A percentile compares a stretch with the other conserved stretches of the same genome.
phyloP scores from a whole-genome alignment of 2,329 filamentous ascomycete species.

The Hyphodiscus sp. region DNA sequence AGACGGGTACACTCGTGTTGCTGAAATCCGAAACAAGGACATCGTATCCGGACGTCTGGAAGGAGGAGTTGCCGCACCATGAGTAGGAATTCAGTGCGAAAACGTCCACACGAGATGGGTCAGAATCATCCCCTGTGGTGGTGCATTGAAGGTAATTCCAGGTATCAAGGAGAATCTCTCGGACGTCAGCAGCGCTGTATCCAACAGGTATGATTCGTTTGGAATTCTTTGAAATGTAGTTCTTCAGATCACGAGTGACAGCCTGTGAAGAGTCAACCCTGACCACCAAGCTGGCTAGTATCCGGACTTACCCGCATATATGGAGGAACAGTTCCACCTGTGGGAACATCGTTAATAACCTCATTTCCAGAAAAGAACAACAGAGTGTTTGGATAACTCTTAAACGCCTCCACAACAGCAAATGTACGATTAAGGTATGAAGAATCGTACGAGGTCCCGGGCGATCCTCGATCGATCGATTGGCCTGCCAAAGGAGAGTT shows the following conservation, averaged over 20 bases:
- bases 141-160: conserved; percentile 70
- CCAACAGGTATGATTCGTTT: conserved; percentile 67
- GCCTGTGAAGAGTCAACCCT: conserved; percentile 42
- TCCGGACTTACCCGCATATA: conserved; percentile 47
- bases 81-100: conserved; percentile 76
- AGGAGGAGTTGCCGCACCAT: conserved; percentile 62
- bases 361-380: conserved; percentile 75
- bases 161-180: conserved; percentile 63
- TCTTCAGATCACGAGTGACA: conserved; percentile 73
- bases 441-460: conserved; percentile 53
- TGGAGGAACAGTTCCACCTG: conserved; percentile 54
- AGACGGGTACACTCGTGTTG: conserved; percentile 62
- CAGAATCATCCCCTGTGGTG: conserved; percentile 43
- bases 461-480: conserved; percentile 46
- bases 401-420: conserved; percentile 60
- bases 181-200: conserved; percentile 76
- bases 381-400: conserved; percentile 60
- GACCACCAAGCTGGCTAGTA: neutral
- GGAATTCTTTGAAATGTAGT: conserved; percentile 67
- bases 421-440: conserved; percentile 60
- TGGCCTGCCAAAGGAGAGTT: conserved; percentile 58
- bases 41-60: conserved; percentile 56
- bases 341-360: conserved; percentile 61
- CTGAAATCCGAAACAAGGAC: conserved; percentile 59
- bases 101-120: conserved; percentile 62